A percentile compares a stretch with the other conserved stretches of the same genome.
phyloP scores from a whole-genome alignment of 768 basidiomycete genomes.

The Tricholoma furcatifolium region DNA sequence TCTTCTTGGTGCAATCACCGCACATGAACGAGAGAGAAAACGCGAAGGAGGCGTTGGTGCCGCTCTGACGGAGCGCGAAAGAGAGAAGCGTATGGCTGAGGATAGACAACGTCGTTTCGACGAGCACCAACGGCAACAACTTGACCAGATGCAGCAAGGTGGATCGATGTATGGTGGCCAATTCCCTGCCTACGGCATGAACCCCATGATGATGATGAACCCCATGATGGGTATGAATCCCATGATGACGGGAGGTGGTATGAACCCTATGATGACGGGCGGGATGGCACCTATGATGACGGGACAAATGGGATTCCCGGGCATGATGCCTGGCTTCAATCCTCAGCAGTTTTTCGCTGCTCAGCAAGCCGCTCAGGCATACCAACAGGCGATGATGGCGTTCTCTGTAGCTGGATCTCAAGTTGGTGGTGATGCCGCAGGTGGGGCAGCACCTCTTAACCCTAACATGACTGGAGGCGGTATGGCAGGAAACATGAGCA shows the following conservation, averaged over 20 bases:
- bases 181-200: constrained; percentile 62
- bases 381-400: constrained; percentile 87
- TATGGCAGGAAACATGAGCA: constrained; percentile 29
- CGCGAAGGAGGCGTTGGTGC: constrained; percentile 95
- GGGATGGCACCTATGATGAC: constrained; percentile 48
- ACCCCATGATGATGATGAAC: constrained; percentile 67
- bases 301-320: constrained; percentile 48
- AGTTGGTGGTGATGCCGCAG: constrained; percentile 57
- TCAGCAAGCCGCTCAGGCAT: constrained; percentile 82
- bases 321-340: constrained; percentile 58
- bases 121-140: constrained; percentile 83
- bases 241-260: constrained; percentile 51
- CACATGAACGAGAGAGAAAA: constrained; percentile 91
- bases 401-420: constrained; percentile 77
- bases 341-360: constrained; percentile 87
- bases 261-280: constrained; percentile 57
- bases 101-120: constrained; percentile 92
- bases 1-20: constrained; percentile 92
- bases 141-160: constrained; percentile 86
- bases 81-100: constrained; percentile 89
- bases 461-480: constrained; percentile 57
- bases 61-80: constrained; percentile 90
- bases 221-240: constrained; percentile 47
- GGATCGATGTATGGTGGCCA: constrained; percentile 68
- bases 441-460: constrained; percentile 37